phyloP scores from a whole-genome alignment of 2,329 filamentous ascomycete species.

The Exophiala calicioides region DNA sequence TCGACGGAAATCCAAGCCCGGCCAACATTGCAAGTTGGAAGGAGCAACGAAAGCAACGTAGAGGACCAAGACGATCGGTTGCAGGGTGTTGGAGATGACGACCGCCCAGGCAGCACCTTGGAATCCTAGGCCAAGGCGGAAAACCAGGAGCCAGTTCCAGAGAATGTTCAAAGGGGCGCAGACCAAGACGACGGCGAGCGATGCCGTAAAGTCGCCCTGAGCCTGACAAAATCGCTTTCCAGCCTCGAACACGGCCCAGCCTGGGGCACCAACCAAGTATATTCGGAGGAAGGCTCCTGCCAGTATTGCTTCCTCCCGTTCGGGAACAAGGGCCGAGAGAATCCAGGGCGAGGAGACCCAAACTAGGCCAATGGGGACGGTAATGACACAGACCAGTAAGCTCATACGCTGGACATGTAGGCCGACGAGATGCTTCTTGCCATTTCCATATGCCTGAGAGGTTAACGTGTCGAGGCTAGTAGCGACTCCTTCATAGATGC shows the following conservation, averaged over 20 bases:
- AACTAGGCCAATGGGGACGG: conserved; percentile 64
- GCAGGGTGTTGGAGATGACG: conserved; percentile 65
- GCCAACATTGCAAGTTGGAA: conserved; percentile 71
- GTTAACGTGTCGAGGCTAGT: conserved; percentile 86
- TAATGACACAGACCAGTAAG: conserved; percentile 66
- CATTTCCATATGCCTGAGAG: conserved; percentile 81
- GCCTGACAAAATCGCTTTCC: conserved; percentile 78
- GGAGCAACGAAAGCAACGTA: conserved; percentile 62
- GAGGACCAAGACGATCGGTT: conserved; percentile 64
- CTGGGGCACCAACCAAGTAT: conserved; percentile 67
- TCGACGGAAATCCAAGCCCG: conserved; percentile 62
- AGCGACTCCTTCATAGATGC: conserved; percentile 72
- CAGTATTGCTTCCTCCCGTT: conserved; percentile 64
- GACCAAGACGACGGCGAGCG: conserved; percentile 73
- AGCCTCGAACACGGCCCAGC: conserved; percentile 67
- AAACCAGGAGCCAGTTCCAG: conserved; percentile 72
- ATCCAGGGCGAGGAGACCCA: conserved; percentile 65
- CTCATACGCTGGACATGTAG: conserved; percentile 73
- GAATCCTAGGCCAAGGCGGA: conserved; percentile 63
- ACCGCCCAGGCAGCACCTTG: conserved; percentile 71
- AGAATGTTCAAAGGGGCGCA: conserved; percentile 72
- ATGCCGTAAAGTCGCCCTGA: conserved; percentile 71
- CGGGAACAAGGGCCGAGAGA: conserved; percentile 62
- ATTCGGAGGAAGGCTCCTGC: conserved; percentile 68
- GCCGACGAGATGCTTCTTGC: conserved; percentile 77